Evolutionary conservation across 805 yeast species (phyloP).

Genomic region (Zygosaccharomyces pseudorouxii): DNA sequence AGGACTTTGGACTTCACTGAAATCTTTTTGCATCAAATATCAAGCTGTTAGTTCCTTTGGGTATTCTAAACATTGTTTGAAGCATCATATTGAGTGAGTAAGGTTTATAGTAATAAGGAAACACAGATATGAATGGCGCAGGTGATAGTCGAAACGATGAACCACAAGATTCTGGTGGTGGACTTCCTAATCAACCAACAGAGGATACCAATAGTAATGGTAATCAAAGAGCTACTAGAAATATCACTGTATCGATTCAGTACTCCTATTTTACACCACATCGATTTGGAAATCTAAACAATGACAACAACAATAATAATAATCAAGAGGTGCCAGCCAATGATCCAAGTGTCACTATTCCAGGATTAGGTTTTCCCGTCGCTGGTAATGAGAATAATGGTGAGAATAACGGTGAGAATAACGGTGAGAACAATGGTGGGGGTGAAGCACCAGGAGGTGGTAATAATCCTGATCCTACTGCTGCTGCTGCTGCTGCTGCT

Average conservation of each 20-base stretch:
- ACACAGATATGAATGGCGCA: slow-evolving; percentile 2
- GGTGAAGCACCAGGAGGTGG: slow-evolving; percentile 6
- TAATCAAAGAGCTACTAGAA: slow-evolving; percentile 20
- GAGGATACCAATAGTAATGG: slow-evolving; percentile 9
- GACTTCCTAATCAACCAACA: slow-evolving; percentile 4
- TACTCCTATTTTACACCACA: slow-evolving; percentile 26
- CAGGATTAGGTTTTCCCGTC: background rate
- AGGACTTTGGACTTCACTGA: background rate
- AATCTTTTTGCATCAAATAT: background rate
- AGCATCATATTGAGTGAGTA: background rate
- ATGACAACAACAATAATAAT: slow-evolving; percentile 22
- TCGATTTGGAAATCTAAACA: slow-evolving; percentile 12
- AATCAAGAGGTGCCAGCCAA: slow-evolving; percentile 3
- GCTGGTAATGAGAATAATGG: background rate
- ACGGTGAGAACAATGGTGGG: background rate
- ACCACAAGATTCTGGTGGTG: slow-evolving; percentile 4
- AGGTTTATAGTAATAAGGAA: background rate
- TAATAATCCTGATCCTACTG: slow-evolving; percentile 11
- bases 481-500: slow-evolving; percentile 36
- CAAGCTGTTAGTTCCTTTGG: no score
- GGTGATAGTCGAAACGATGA: slow-evolving; percentile 4
- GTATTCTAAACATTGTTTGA: background rate
- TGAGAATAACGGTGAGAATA: background rate
- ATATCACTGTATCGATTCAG: slow-evolving; percentile 31
- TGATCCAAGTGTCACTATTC: background rate